Conservation (phyloP, 1,284 basidiomycete species). For the Baeospora myosura region DNA sequence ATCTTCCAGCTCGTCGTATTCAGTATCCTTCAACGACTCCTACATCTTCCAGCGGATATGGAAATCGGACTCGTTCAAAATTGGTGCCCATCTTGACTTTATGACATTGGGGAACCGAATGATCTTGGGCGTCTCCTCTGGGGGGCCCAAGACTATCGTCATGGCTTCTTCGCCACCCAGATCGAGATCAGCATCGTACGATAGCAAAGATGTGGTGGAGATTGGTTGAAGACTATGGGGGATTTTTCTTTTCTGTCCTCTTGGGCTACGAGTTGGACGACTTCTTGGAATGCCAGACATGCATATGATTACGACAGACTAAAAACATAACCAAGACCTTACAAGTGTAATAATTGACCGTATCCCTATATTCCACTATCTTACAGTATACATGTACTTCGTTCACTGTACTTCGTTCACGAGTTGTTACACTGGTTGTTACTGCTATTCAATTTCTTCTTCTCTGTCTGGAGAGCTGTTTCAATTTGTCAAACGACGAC, state of each 20-base stretch:
- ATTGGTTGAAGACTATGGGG: not conserved
- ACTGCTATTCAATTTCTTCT: not conserved
- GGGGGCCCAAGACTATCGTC: slow-evolving; percentile 27
- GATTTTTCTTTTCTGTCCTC: not conserved
- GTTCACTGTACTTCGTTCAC: not conserved
- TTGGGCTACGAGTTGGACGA: too few species aligned
- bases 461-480: not conserved
- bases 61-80: slow-evolving; percentile 51
- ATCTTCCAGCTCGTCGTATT: slow-evolving; percentile 19
- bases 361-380: not conserved
- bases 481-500: too few species aligned
- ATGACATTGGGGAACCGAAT: slow-evolving; percentile 31
- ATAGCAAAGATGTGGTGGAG: not conserved
- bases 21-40: slow-evolving; percentile 35
- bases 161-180: slow-evolving; percentile 13
- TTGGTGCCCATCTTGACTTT: slow-evolving; percentile 48
- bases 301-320: not conserved
- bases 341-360: not conserved
- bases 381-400: not conserved
- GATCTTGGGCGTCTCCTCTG: slow-evolving; percentile 37
- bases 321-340: not conserved
- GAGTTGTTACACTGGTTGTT: not conserved
- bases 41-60: slow-evolving; percentile 54
- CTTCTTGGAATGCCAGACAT: not conserved
- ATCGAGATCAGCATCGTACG: not conserved